Conservation (phyloP, 768 basidiomycete genomes). For the Boletus pseudopeckii region DNA sequence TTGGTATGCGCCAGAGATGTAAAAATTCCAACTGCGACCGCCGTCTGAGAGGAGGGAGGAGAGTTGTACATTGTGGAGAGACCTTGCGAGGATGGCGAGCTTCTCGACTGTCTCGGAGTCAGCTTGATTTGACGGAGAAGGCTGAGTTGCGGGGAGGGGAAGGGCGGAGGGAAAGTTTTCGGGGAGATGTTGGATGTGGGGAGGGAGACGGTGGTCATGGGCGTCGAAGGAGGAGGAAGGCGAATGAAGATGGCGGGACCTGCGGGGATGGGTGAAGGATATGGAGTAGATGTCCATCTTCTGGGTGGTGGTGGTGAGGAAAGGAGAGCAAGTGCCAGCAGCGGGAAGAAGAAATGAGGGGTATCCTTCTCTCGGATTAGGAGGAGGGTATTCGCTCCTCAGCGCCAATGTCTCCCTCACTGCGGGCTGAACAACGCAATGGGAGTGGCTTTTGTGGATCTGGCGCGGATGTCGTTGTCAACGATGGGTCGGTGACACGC, state of each 20-base stretch:
- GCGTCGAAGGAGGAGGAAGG: slow-evolving; percentile 64
- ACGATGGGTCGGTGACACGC: slow-evolving; percentile 16
- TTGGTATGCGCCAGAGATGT: slow-evolving; percentile 86
- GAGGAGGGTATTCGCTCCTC: slow-evolving; percentile 27
- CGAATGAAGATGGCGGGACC: slow-evolving; percentile 61
- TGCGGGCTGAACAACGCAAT: neutral
- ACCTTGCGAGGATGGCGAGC: slow-evolving; percentile 75
- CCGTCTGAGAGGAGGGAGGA: slow-evolving; percentile 73
- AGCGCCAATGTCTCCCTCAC: slow-evolving; percentile 9
- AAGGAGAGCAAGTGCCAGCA: slow-evolving; percentile 1
- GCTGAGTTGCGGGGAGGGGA: slow-evolving; percentile 38
- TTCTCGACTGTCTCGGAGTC: slow-evolving; percentile 77
- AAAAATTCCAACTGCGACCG: slow-evolving; percentile 76
- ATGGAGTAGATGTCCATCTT: slow-evolving; percentile 93
- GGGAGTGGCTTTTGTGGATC: neutral
- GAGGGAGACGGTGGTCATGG: slow-evolving; percentile 45
- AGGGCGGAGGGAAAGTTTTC: slow-evolving; percentile 35
- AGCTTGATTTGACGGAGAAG: slow-evolving; percentile 34
- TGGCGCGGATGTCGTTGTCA: slow-evolving; percentile 4
- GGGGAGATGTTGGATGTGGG: slow-evolving; percentile 35
- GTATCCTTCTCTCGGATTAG: slow-evolving; percentile 24
- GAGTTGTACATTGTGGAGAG: slow-evolving; percentile 79
- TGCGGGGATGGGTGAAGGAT: slow-evolving; percentile 88
- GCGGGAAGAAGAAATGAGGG: slow-evolving; percentile 9
- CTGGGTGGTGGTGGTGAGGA: neutral